These are phyloP conservation scores for Lachnum nothofagi DNA, from an alignment of 2,329 filamentous ascomycete genomes.

Conservation along the genomic window DNA sequence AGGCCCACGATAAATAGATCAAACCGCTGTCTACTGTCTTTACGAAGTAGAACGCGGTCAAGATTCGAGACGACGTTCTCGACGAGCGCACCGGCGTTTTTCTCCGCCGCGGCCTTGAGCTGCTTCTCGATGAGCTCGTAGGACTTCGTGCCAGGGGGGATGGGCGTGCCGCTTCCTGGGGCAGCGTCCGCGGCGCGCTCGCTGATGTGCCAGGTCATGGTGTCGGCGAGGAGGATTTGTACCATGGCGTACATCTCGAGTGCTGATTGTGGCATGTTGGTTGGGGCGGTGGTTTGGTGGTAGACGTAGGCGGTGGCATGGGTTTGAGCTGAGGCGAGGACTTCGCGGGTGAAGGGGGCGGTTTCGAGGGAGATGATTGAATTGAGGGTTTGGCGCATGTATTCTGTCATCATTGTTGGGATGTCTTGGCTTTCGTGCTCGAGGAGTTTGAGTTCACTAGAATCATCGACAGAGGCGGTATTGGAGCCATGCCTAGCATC, in stretches of 20 bases:
- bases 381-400: background rate
- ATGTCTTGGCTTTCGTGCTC: background rate
- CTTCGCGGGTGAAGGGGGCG: background rate
- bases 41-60: conserved; percentile 56
- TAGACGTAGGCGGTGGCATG: background rate
- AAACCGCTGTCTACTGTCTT: conserved; percentile 47
- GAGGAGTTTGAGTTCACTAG: background rate
- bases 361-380: background rate
- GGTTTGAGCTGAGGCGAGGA: background rate
- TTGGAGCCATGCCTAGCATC: background rate
- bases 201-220: background rate
- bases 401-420: background rate
- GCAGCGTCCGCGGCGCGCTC: conserved; percentile 7
- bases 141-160: conserved; percentile 19
- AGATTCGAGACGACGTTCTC: conserved; percentile 55
- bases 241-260: background rate
- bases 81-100: conserved; percentile 56
- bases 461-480: background rate
- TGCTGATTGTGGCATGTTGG: background rate
- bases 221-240: background rate
- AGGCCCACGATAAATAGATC: conserved; percentile 57
- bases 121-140: conserved; percentile 61
- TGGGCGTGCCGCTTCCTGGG: conserved; percentile 20
- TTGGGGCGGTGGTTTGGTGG: background rate
- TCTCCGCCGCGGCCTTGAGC: conserved; percentile 59